These are phyloP conservation scores for Scedosporium aurantiacum DNA, from an alignment of 2,329 filamentous ascomycete species.

Conservation along the genomic window DNA sequence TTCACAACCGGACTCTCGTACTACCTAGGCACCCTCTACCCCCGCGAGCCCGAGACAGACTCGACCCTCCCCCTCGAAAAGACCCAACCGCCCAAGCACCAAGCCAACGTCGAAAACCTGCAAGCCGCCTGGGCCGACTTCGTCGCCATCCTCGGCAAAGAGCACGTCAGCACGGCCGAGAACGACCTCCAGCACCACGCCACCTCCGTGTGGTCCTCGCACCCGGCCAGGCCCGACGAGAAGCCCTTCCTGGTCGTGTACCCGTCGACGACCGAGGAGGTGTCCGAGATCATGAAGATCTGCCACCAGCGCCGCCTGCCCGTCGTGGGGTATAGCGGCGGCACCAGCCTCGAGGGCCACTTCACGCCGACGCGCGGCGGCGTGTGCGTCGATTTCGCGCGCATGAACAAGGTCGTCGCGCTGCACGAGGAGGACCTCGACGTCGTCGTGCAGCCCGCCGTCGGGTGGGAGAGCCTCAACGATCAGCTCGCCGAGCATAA, in stretches of 20 bases:
- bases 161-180: slow-evolving; percentile 51
- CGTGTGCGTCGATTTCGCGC: slow-evolving; percentile 73
- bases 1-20: slow-evolving; percentile 42
- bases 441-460: slow-evolving; percentile 66
- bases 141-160: slow-evolving; percentile 49
- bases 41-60: slow-evolving; percentile 34
- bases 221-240: slow-evolving; percentile 36
- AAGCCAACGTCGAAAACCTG: slow-evolving; percentile 50
- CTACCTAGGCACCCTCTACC: slow-evolving; percentile 46
- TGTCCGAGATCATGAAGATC: slow-evolving; percentile 78
- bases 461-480: slow-evolving; percentile 81
- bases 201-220: slow-evolving; percentile 52
- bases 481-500: slow-evolving; percentile 61
- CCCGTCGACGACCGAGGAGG: slow-evolving; percentile 68
- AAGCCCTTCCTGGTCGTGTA: slow-evolving; percentile 62
- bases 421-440: slow-evolving; percentile 71
- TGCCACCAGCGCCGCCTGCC: slow-evolving; percentile 74
- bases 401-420: slow-evolving; percentile 71
- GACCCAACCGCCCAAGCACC: slow-evolving; percentile 40
- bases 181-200: slow-evolving; percentile 45
- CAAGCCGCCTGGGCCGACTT: slow-evolving; percentile 63
- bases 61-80: slow-evolving; percentile 50
- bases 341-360: slow-evolving; percentile 82
- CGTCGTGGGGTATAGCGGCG: slow-evolving; percentile 77
- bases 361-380: slow-evolving; percentile 74